Conservation (phyloP, 306 rosid genomes). For the Medicago ruthenica region DNA sequence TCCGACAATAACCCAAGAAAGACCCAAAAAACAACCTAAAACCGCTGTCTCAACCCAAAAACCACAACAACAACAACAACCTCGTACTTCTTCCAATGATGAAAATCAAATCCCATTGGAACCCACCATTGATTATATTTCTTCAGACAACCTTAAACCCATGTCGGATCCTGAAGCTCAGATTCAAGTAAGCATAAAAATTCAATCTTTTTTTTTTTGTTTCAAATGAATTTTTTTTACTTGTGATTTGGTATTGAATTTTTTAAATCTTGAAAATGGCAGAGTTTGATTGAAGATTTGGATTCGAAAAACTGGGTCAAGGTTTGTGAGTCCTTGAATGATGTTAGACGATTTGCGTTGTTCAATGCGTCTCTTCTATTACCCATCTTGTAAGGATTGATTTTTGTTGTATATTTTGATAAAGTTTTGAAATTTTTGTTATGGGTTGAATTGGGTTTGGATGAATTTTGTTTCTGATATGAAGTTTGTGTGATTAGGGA, state of each 20-base stretch:
- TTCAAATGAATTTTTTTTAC: not conserved
- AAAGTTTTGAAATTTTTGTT: slow-evolving; percentile 15
- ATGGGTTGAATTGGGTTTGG: slow-evolving; percentile 13
- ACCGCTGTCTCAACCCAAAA: slow-evolving; percentile 54
- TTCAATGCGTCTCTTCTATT: slow-evolving; percentile 63
- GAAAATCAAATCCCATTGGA: slow-evolving; percentile 69
- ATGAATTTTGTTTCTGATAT: slow-evolving; percentile 26
- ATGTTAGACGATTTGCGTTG: slow-evolving; percentile 73
- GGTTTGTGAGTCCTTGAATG: slow-evolving; percentile 78
- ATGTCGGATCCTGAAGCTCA: slow-evolving; percentile 67
- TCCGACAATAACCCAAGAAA: slow-evolving; percentile 60
- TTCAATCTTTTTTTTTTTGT: not conserved
- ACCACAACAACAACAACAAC: slow-evolving; percentile 56
- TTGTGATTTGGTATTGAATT: not conserved
- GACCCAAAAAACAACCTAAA: slow-evolving; percentile 81
- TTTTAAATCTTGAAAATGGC: not conserved
- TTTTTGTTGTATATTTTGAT: not conserved
- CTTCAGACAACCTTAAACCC: slow-evolving; percentile 76
- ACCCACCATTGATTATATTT: slow-evolving; percentile 67
- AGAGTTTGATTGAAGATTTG: slow-evolving; percentile 70
- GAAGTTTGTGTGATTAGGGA: slow-evolving; percentile 53
- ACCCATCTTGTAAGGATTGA: slow-evolving; percentile 55
- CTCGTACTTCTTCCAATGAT: slow-evolving; percentile 43
- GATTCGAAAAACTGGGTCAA: slow-evolving; percentile 80
- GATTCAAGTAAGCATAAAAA: slow-evolving; percentile 56